phyloP scores from a whole-genome alignment of 345 rosid genomes.

The Euphorbia pulcherrima region DNA sequence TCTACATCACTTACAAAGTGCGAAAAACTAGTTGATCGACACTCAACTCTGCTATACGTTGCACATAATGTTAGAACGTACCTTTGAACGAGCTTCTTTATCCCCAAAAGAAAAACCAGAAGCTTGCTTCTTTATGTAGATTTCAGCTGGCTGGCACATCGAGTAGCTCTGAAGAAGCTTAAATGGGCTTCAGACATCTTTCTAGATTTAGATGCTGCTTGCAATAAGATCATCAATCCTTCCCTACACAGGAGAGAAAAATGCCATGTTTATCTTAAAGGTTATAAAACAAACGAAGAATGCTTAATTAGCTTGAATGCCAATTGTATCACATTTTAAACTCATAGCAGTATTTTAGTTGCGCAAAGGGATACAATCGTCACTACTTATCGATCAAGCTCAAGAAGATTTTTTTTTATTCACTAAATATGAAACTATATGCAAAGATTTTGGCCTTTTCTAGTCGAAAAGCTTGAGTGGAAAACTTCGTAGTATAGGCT shows the following conservation, averaged over 20 bases:
- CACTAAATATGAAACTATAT: neutral
- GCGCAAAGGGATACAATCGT: neutral
- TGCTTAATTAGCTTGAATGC: neutral
- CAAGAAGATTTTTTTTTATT: neutral
- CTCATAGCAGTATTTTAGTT: neutral
- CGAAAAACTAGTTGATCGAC: neutral
- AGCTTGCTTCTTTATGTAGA: neutral
- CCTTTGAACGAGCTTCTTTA: neutral
- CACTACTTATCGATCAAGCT: neutral
- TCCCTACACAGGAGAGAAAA: neutral
- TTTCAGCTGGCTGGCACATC: neutral
- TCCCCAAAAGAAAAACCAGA: neutral
- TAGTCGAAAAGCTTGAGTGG: neutral
- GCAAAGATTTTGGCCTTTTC: neutral
- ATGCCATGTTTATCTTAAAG: neutral
- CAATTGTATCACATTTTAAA: neutral
- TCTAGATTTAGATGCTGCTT: neutral
- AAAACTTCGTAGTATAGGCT: neutral
- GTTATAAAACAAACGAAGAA: neutral
- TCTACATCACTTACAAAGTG: no score
- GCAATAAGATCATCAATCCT: neutral
- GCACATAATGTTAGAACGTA: neutral
- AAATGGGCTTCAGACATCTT: no score
- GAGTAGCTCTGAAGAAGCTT: neutral
- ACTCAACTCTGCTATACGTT: neutral